Evolutionary conservation across 1,139 yeast species (phyloP).

Genomic region (Chernovozyma aurita): DNA sequence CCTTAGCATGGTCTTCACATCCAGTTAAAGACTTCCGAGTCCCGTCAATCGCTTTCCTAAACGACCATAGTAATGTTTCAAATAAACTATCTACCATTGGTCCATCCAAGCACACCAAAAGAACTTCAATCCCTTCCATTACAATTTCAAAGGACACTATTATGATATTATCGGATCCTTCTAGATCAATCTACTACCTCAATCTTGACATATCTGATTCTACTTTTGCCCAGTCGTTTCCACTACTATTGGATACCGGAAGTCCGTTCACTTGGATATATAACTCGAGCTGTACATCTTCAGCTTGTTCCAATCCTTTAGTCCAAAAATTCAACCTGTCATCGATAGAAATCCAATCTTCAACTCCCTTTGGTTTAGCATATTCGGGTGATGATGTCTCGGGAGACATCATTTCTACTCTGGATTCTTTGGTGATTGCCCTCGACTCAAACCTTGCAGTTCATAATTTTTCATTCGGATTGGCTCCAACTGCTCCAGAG

Average conservation of each 20-base stretch:
- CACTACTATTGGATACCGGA: slow-evolving; percentile 61
- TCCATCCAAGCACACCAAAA: too few relatives aligned
- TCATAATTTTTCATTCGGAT: slow-evolving; percentile 46
- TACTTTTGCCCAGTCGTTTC: slow-evolving; percentile 34
- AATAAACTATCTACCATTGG: too few relatives aligned
- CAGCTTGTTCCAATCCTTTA: slow-evolving; percentile 33
- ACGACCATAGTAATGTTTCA: too few relatives aligned
- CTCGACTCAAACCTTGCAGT: slow-evolving; percentile 25
- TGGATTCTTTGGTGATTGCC: slow-evolving; percentile 19
- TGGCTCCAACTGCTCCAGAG: slow-evolving; percentile 49
- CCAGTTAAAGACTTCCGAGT: background rate
- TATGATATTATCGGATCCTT: slow-evolving; percentile 18
- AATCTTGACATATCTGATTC: slow-evolving; percentile 15
- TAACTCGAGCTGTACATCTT: slow-evolving; percentile 44
- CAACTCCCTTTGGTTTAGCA: slow-evolving; percentile 36
- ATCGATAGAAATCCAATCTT: slow-evolving; percentile 11
- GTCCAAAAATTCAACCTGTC: slow-evolving; percentile 20
- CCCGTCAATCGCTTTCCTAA: background rate
- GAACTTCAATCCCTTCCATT: background rate
- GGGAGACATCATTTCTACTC: slow-evolving; percentile 34
- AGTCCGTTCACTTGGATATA: slow-evolving; percentile 64
- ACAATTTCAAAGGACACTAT: background rate
- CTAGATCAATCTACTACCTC: slow-evolving; percentile 25
- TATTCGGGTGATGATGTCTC: slow-evolving; percentile 55
- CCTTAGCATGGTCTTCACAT: background rate